Evolutionary conservation across 176 grass and related monocot species (phyloP), one percentile per base, ranked within the genome.

Genomic region (Oryza nivara): DNA sequence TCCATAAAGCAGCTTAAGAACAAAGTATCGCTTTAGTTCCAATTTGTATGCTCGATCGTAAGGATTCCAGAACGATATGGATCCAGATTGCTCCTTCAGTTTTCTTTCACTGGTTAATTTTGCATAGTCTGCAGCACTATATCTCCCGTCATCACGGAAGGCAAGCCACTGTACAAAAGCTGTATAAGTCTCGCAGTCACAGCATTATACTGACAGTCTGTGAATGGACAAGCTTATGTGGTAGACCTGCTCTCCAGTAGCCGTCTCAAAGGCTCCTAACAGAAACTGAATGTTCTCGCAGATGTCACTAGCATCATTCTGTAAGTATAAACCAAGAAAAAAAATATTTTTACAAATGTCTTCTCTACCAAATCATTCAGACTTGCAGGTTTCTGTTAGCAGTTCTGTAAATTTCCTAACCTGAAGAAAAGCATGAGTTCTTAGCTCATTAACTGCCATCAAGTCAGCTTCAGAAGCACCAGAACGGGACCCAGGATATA

Each of bases 401-500:
- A 54, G 35, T 35, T 61, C 58, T 79, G 74, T 44, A 16, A 80
- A 82, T 82, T 81, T 85, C 32, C 78, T 70, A 54, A 98, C 95
- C 90, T 98, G 95, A 92, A 98, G 91, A 75, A 86, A 92, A 80
- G 58, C 77, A 90, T 98, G 89, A 65, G 92, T 79, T 34, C 79
- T 88, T 82, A 95, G 77, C 83, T 98, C 95, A 93, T 93, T 95
- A 56, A 92, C 78, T 85, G 95, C 92, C 95, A 98, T 95, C 75
- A 95, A 89, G 91, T 95, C 91, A 65, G 82, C 88, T 98, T 98
- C 95, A 75, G 81, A 86, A 89, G 92, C 85, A 88, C 91, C 91
- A 76, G 76, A 79, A 77, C 75, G 78, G 47, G 69, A 75, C 88
- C 95, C 89, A 80, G 92, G 95, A 86, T 98, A 98, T 83, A 95